These are phyloP conservation scores for Penicillium sp. DNA, from an alignment of 2,329 filamentous ascomycete species.

Conservation along the genomic window DNA sequence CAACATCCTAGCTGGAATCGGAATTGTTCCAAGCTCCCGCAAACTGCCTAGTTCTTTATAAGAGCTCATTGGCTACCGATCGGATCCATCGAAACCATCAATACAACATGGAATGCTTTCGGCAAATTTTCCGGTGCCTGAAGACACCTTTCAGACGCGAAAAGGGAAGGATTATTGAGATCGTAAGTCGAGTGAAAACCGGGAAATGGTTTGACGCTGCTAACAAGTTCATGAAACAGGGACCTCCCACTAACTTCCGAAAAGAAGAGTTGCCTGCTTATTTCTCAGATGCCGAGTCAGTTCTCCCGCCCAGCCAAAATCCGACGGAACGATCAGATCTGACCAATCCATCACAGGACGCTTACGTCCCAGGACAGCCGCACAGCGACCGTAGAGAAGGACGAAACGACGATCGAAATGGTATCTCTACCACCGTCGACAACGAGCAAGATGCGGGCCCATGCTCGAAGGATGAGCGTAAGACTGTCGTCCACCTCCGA, in stretches of 20 bases:
- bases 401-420: slow-evolving; percentile 22
- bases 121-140: slow-evolving; percentile 33
- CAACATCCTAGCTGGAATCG: neutral
- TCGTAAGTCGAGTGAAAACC: slow-evolving; percentile 24
- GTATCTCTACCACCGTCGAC: slow-evolving; percentile 23
- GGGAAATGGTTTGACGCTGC: neutral
- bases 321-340: slow-evolving; percentile 21
- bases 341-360: slow-evolving; percentile 30
- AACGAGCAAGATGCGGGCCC: slow-evolving; percentile 27
- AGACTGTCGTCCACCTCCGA: slow-evolving; percentile 20
- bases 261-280: slow-evolving; percentile 41
- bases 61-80: neutral
- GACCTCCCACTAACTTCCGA: slow-evolving; percentile 42
- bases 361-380: slow-evolving; percentile 33
- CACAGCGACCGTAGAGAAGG: slow-evolving; percentile 28
- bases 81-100: neutral
- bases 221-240: slow-evolving; percentile 29
- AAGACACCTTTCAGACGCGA: slow-evolving; percentile 32
- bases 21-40: neutral
- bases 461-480: slow-evolving; percentile 30
- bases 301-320: slow-evolving; percentile 18
- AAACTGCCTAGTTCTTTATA: slow-evolving; percentile 5
- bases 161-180: slow-evolving; percentile 32
- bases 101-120: slow-evolving; percentile 35
- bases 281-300: slow-evolving; percentile 40